Evolutionary conservation across 2,329 filamentous ascomycete genomes (phyloP).

Genomic region (Cytospora chrysosperma): DNA sequence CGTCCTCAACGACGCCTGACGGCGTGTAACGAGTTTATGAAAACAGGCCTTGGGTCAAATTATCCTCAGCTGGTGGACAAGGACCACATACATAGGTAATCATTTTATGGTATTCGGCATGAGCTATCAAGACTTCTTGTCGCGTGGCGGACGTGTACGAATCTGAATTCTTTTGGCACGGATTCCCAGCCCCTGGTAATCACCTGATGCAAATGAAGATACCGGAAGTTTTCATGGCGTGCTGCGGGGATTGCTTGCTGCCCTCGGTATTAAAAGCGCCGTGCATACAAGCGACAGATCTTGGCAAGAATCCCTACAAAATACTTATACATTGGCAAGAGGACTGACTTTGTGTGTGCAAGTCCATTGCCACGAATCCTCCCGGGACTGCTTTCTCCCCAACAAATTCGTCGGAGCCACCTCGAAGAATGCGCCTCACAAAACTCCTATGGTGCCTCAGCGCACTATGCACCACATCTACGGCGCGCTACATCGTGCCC

Average conservation of each 20-base stretch:
- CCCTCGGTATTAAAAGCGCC: constrained; percentile 12
- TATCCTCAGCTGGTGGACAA: too few relatives aligned
- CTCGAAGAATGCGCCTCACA: background rate
- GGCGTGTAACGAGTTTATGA: background rate
- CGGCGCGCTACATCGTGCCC: constrained; percentile 54
- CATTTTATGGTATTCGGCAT: too few relatives aligned
- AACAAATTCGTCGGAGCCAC: background rate
- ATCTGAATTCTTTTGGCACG: too few relatives aligned
- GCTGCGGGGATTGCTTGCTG: constrained; percentile 14
- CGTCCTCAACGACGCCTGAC: background rate
- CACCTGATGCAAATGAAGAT: background rate
- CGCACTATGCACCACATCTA: constrained; percentile 20
- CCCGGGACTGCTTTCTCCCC: background rate
- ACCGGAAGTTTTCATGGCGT: constrained; percentile 18
- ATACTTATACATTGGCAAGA: background rate
- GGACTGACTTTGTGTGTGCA: too few relatives aligned
- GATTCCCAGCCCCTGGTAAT: too few relatives aligned
- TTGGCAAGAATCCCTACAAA: background rate
- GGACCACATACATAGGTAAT: too few relatives aligned
- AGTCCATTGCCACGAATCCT: background rate
- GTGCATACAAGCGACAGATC: background rate
- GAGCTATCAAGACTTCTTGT: background rate
- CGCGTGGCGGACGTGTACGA: background rate
- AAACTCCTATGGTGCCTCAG: constrained; percentile 6
- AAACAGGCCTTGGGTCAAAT: background rate